phyloP scores from a whole-genome alignment of 31 red algal genomes.

The Endocladia muricata region DNA sequence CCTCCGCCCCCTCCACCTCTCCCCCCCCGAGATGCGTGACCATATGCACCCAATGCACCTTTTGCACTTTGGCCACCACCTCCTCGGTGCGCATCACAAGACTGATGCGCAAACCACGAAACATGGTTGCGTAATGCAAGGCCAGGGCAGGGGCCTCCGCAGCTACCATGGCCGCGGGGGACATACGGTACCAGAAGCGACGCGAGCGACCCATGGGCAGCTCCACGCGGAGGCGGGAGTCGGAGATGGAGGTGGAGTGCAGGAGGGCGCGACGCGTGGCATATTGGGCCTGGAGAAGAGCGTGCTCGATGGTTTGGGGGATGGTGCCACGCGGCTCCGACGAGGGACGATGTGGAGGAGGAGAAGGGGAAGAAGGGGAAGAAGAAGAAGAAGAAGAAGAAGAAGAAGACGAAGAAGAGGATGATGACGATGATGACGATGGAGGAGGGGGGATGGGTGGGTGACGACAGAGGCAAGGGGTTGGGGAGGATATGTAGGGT shows the following conservation, averaged over 20 bases:
- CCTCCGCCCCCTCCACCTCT: not conserved
- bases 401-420: not conserved
- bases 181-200: conserved; percentile 71
- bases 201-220: conserved; percentile 69
- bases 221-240: conserved; percentile 33
- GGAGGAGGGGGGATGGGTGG: not conserved
- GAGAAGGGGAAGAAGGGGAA: conserved; percentile 10
- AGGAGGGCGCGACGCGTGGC: conserved; percentile 19
- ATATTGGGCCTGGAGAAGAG: conserved; percentile 22
- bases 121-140: conserved; percentile 12
- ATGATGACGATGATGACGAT: not conserved
- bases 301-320: conserved; percentile 70
- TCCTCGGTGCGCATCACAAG: not conserved
- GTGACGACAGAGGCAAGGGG: not conserved
- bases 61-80: not conserved
- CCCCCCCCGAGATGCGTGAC: not conserved
- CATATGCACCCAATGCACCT: not conserved
- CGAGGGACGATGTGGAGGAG: conserved; percentile 8
- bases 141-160: conserved; percentile 8
- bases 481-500: not conserved
- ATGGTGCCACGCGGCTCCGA: conserved; percentile 20
- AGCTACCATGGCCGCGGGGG: conserved; percentile 22
- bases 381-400: conserved; percentile 28
- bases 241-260: not conserved
- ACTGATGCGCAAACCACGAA: not conserved